phyloP scores from a whole-genome alignment of 169 alveolate species.

The Plasmodium yoelii region DNA sequence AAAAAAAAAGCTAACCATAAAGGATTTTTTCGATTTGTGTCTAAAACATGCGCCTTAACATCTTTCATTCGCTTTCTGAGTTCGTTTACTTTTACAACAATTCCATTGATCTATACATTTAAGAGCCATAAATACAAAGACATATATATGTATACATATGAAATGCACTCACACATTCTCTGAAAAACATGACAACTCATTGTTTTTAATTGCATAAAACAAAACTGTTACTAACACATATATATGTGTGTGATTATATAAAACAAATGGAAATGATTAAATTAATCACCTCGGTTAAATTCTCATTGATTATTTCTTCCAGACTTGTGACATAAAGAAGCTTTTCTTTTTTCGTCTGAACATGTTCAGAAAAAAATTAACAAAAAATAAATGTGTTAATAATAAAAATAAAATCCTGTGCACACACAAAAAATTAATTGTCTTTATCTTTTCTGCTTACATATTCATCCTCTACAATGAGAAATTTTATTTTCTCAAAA shows the following conservation, averaged over 20 bases:
- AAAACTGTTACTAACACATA: not conserved
- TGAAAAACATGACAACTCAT: too few relatives aligned
- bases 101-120: conserved; percentile 25
- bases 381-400: not conserved
- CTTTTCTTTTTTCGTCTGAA: conserved; percentile 43
- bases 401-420: not conserved
- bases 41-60: conserved; percentile 45
- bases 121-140: not conserved
- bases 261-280: not conserved
- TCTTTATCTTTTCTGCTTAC: conserved; percentile 12
- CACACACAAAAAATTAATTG: not conserved
- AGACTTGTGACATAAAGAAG: conserved; percentile 26
- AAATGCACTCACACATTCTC: not conserved
- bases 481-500: conserved; percentile 47
- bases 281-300: conserved; percentile 41
- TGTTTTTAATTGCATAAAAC: too few relatives aligned
- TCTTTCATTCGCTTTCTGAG: conserved; percentile 46
- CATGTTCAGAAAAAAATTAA: not conserved
- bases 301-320: conserved; percentile 54
- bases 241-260: conserved; percentile 1
- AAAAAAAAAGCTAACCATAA: conserved; percentile 27
- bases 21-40: conserved; percentile 31
- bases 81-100: conserved; percentile 33
- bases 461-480: conserved; percentile 34
- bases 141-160: not conserved